phyloP scores from a whole-genome alignment of 345 rosid genomes.

The Corymbia maculata region DNA sequence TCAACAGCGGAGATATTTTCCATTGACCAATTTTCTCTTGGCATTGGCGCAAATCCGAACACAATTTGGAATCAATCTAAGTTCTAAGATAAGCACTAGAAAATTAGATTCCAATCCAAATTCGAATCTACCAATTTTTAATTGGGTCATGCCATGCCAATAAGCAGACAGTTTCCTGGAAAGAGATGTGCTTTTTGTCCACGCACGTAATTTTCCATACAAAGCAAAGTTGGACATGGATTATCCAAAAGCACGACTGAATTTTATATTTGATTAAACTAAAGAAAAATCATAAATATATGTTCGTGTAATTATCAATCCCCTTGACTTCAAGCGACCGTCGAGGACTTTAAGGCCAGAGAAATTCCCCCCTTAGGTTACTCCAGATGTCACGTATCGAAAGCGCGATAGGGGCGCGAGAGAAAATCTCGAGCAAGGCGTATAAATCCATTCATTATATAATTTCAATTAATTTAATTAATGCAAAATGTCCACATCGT shows the following conservation, averaged over 20 bases:
- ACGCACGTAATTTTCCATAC: neutral
- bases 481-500: neutral
- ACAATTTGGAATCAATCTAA: neutral
- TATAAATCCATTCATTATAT: neutral
- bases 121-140: neutral
- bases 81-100: neutral
- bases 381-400: neutral
- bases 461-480: accelerated
- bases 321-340: neutral
- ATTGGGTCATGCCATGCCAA: neutral
- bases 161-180: neutral
- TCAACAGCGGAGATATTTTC: neutral
- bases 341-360: neutral
- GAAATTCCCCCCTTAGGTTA: neutral
- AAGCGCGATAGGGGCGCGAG: neutral
- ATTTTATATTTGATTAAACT: neutral
- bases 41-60: neutral
- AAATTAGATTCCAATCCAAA: neutral
- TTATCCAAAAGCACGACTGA: neutral
- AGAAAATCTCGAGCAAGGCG: neutral
- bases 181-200: neutral
- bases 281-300: neutral
- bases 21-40: neutral
- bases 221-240: neutral
- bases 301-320: neutral